Percentiles rank a stretch among this genome's conserved stretches.
Conservation (phyloP, 140 eudicot genomes). For the Erigeron philadelphicus region DNA sequence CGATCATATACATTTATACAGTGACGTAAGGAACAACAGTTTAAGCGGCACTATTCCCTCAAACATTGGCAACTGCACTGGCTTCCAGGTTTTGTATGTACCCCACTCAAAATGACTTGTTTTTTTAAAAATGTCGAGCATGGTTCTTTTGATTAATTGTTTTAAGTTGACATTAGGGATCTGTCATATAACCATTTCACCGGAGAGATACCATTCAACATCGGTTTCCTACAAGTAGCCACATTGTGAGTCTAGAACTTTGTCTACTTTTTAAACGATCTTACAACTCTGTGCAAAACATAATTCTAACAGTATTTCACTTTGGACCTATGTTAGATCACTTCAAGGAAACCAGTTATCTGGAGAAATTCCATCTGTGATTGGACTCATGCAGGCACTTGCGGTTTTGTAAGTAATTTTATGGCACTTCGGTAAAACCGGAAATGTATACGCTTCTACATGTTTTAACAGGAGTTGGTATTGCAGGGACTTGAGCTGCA, state of each 20-base stretch:
- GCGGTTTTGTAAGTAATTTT: slow-evolving; percentile 79
- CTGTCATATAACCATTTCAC: slow-evolving; percentile 76
- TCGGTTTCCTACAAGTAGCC: slow-evolving; percentile 97
- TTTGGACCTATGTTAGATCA: slow-evolving; percentile 42
- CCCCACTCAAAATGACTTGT: not conserved
- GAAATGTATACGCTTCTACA: not conserved
- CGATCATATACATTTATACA: slow-evolving; percentile 21
- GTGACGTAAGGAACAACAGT: slow-evolving; percentile 86
- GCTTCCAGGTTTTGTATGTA: slow-evolving; percentile 98
- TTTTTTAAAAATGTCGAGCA: not conserved
- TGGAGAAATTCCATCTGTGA: slow-evolving; percentile 79
- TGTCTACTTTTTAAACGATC: too few relatives aligned
- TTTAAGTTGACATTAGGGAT: slow-evolving; percentile 48
- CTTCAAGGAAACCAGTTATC: slow-evolving; percentile 81
- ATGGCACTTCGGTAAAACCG: too few relatives aligned
- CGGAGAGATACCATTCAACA: slow-evolving; percentile 86
- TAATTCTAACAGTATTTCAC: not conserved
- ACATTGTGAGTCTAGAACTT: slow-evolving; percentile 58
- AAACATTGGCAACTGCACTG: slow-evolving; percentile 85
- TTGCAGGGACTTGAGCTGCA: slow-evolving; percentile 82
- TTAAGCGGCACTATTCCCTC: slow-evolving; percentile 76
- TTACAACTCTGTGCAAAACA: not conserved
- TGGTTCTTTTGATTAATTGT: slow-evolving; percentile 4
- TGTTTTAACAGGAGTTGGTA: not conserved
- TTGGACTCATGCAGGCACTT: slow-evolving; percentile 98